phyloP scores from a whole-genome alignment of 2,329 filamentous ascomycete genomes.

The Blumeria hordei region DNA sequence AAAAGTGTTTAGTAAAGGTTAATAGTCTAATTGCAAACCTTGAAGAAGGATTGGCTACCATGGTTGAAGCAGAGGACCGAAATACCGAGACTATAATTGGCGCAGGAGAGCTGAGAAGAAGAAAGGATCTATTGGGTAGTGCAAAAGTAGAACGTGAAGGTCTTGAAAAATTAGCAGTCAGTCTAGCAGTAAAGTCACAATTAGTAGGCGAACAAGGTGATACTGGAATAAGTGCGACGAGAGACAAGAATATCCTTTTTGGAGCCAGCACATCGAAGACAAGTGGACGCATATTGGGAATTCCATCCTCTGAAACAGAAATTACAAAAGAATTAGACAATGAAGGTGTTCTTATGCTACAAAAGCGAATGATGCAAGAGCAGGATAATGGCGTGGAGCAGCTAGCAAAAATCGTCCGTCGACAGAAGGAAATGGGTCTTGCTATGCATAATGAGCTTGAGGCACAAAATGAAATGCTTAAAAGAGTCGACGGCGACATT shows the following conservation, averaged over 20 bases:
- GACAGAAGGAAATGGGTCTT: slow-evolving; percentile 56
- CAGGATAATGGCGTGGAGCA: slow-evolving; percentile 52
- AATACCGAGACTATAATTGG: slow-evolving; percentile 23
- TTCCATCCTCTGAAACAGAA: slow-evolving; percentile 49
- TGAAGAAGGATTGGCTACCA: slow-evolving; percentile 35
- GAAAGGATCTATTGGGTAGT: slow-evolving; percentile 44
- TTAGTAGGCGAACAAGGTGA: slow-evolving; percentile 4
- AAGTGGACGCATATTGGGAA: slow-evolving; percentile 45
- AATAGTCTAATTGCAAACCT: slow-evolving; percentile 37
- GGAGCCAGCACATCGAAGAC: slow-evolving; percentile 16
- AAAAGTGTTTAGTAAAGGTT: slow-evolving; percentile 45
- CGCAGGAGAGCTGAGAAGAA: slow-evolving; percentile 48
- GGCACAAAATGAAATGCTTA: slow-evolving; percentile 46
- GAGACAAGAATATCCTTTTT: slow-evolving; percentile 23
- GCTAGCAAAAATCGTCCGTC: slow-evolving; percentile 41
- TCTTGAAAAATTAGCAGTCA: slow-evolving; percentile 47
- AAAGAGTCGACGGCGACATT: slow-evolving; percentile 38
- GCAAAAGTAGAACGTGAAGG: slow-evolving; percentile 53
- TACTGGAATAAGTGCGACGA: slow-evolving; percentile 11
- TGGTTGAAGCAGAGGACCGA: slow-evolving; percentile 23
- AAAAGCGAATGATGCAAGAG: slow-evolving; percentile 47
- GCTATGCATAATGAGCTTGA: slow-evolving; percentile 52
- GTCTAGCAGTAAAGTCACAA: slow-evolving; percentile 23
- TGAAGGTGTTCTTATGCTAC: slow-evolving; percentile 45
- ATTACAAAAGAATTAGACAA: slow-evolving; percentile 59